Evolutionary conservation across 331 rosid species (phyloP).

Genomic region (Malus hybrid): DNA sequence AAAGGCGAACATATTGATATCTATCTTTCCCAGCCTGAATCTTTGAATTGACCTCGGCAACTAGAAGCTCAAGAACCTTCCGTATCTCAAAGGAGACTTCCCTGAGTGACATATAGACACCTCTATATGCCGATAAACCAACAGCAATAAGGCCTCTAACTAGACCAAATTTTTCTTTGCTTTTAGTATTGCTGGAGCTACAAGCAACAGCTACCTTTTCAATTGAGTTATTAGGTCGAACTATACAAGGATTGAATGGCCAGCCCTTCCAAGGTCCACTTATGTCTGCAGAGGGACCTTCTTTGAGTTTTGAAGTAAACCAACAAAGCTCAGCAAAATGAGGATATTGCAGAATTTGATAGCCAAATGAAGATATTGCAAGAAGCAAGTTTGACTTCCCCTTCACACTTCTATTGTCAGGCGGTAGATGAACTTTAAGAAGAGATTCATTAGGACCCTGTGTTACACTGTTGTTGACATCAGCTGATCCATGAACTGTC

Average conservation of each 20-base stretch:
- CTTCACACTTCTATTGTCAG: slow-evolving; percentile 44
- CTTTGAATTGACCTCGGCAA: slow-evolving; percentile 50
- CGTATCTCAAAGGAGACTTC: slow-evolving; percentile 77
- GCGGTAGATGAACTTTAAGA: slow-evolving; percentile 38
- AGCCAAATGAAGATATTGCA: slow-evolving; percentile 84
- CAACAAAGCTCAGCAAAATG: slow-evolving; percentile 98
- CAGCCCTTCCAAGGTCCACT: slow-evolving; percentile 98
- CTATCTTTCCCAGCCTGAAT: slow-evolving; percentile 73
- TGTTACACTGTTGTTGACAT: slow-evolving; percentile 13
- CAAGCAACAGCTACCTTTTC: slow-evolving; percentile 41
- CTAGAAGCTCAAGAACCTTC: slow-evolving; percentile 73
- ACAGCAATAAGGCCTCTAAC: slow-evolving; percentile 87
- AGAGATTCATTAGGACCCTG: slow-evolving; percentile 34
- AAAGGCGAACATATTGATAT: slow-evolving; percentile 67
- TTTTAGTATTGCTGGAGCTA: slow-evolving; percentile 38
- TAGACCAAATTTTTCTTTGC: slow-evolving; percentile 55
- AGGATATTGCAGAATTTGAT: slow-evolving; percentile 82
- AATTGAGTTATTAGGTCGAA: slow-evolving; percentile 45
- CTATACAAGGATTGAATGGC: slow-evolving; percentile 94
- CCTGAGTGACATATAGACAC: slow-evolving; percentile 66
- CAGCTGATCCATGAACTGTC: slow-evolving; percentile 27
- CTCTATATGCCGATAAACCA: slow-evolving; percentile 86
- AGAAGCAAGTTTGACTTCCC: slow-evolving; percentile 65
- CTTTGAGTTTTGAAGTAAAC: slow-evolving; percentile 89
- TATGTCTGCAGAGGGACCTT: slow-evolving; percentile 81